These are phyloP conservation scores for Apiosordaria backusii DNA, from an alignment of 495 filamentous ascomycete species.

Conservation along the genomic window DNA sequence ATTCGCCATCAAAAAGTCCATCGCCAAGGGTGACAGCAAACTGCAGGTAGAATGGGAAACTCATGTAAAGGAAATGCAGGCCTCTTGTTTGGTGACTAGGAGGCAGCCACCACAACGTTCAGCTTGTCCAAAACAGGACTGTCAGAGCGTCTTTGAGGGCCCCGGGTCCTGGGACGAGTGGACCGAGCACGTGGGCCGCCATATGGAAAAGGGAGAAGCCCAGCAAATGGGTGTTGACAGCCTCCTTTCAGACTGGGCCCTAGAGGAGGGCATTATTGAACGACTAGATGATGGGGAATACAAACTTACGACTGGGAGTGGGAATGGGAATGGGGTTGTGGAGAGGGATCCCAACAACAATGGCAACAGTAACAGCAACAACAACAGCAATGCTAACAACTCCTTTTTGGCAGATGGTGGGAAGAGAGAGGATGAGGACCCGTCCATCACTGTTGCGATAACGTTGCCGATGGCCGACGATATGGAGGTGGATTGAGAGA, in stretches of 20 bases:
- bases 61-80: conserved; percentile 57
- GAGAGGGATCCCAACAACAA: conserved; percentile 2
- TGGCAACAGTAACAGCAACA: conserved; percentile 22
- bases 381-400: conserved; percentile 15
- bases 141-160: conserved; percentile 63
- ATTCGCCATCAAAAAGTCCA: conserved; percentile 46
- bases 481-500: conserved; percentile 30
- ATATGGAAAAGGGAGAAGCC: conserved; percentile 69
- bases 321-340: background rate
- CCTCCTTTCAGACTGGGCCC: conserved; percentile 53
- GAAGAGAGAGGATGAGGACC: conserved; percentile 34
- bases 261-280: conserved; percentile 57
- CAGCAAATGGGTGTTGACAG: conserved; percentile 48
- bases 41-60: conserved; percentile 52
- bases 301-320: conserved; percentile 39
- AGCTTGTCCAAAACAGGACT: conserved; percentile 67
- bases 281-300: conserved; percentile 49
- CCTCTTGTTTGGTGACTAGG: conserved; percentile 65
- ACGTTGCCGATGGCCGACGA: conserved; percentile 17
- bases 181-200: conserved; percentile 89
- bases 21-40: conserved; percentile 50
- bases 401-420: conserved; percentile 17
- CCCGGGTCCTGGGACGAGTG: conserved; percentile 77
- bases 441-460: conserved; percentile 35
- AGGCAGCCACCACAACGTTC: conserved; percentile 64